phyloP scores from a whole-genome alignment of 495 filamentous ascomycete genomes.

The Podospora pseudopauciseta region DNA sequence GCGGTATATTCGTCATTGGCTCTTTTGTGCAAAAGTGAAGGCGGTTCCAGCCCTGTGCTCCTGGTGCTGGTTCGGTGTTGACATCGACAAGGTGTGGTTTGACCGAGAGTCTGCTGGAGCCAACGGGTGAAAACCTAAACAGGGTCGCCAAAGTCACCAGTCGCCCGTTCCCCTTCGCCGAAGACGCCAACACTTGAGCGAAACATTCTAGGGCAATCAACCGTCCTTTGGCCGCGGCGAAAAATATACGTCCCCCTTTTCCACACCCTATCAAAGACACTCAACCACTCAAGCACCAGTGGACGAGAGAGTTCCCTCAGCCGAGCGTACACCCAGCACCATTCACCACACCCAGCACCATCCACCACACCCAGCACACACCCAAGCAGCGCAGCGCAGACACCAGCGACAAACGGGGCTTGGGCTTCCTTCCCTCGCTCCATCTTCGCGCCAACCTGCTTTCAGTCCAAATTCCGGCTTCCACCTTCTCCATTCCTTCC shows the following conservation, averaged over 20 bases:
- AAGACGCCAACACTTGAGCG: conserved; percentile 10
- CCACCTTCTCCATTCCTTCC: background rate
- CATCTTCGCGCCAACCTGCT: conserved; percentile 2
- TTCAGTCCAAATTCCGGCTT: background rate
- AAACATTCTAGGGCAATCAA: conserved; percentile 16
- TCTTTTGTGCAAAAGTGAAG: background rate
- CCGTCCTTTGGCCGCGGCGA: conserved; percentile 16
- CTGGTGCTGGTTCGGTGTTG: background rate
- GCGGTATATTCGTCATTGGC: background rate
- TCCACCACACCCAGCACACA: background rate
- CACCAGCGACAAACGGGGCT: conserved; percentile 5
- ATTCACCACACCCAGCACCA: too few relatives aligned
- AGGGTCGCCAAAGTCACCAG: background rate
- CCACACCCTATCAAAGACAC: background rate
- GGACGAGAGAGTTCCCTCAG: background rate
- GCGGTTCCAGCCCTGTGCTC: background rate
- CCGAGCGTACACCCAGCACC: conserved; percentile 2
- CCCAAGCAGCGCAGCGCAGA: conserved; percentile 3
- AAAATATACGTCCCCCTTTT: conserved; percentile 11
- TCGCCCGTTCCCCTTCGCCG: background rate
- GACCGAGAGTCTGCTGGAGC: background rate
- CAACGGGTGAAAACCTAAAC: background rate
- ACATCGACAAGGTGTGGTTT: background rate
- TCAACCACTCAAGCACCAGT: background rate
- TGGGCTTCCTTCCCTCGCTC: conserved; percentile 4